Percentiles rank a stretch among this genome's conserved stretches.
phyloP scores from a whole-genome alignment of 23 red algal genomes.

The Gracilaria domingensis region DNA sequence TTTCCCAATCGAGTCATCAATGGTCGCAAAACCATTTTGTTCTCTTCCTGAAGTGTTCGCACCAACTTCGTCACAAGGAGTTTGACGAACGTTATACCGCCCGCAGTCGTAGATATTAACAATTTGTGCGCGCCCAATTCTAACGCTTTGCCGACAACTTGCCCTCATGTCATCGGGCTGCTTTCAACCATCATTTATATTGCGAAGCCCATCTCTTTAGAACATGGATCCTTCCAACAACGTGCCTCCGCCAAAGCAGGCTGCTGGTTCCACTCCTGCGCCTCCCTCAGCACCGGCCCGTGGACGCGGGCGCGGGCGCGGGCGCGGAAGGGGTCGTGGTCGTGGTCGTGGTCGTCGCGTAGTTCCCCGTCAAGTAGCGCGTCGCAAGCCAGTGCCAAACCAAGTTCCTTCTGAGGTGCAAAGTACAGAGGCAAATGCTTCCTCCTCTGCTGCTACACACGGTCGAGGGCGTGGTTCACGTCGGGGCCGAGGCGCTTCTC shows the following conservation, averaged over 20 bases:
- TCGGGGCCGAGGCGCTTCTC: slow-evolving; percentile 11
- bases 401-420: background rate
- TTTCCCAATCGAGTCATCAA: too few species aligned
- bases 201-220: background rate
- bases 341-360: slow-evolving; percentile 56
- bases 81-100: too few species aligned
- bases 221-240: background rate
- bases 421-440: background rate
- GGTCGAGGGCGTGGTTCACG: background rate
- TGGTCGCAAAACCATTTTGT: too few species aligned
- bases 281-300: background rate
- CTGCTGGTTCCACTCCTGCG: background rate
- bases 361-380: slow-evolving; percentile 63
- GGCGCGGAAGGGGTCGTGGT: slow-evolving; percentile 48
- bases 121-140: too few species aligned
- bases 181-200: background rate
- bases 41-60: too few species aligned
- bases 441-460: background rate
- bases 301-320: slow-evolving; percentile 18
- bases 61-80: too few species aligned
- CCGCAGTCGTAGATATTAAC: too few species aligned
- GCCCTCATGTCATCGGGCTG: background rate
- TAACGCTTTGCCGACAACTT: background rate
- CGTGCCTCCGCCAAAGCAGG: background rate
- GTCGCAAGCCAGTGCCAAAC: slow-evolving; percentile 37